Percentiles rank a stretch among this genome's conserved stretches.
Conservation (phyloP, 1,284 basidiomycete species). For the Tilletia caries region DNA sequence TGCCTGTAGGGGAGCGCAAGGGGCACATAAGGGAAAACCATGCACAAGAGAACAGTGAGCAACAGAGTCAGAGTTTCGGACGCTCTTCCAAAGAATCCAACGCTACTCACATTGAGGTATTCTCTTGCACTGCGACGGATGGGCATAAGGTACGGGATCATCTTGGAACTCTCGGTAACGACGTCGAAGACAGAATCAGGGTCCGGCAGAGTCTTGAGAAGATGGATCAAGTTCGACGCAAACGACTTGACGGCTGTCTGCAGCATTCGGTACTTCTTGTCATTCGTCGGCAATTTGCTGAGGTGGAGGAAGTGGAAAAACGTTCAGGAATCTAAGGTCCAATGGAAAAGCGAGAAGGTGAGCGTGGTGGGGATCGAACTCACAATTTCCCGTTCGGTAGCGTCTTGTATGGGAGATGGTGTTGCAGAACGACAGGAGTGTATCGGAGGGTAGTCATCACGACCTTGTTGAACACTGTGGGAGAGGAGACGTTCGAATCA, state of each 20-base stretch:
- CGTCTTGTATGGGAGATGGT: conserved; percentile 82
- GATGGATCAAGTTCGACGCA: conserved; percentile 43
- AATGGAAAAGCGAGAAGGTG: too few relatives aligned
- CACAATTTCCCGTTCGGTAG: conserved; percentile 69
- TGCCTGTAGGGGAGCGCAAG: conserved; percentile 69
- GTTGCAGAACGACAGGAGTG: conserved; percentile 80
- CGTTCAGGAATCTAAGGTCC: conserved; percentile 30
- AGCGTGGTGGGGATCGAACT: conserved; percentile 49
- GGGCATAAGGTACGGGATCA: conserved; percentile 47
- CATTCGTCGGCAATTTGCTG: conserved; percentile 64
- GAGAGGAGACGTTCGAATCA: not conserved
- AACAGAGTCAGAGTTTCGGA: not conserved
- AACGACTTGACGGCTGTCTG: conserved; percentile 79
- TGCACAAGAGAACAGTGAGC: too few relatives aligned
- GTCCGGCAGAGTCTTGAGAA: conserved; percentile 45
- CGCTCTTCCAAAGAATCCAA: not conserved
- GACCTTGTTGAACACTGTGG: conserved; percentile 74
- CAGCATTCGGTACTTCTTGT: conserved; percentile 61
- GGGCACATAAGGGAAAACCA: too few relatives aligned
- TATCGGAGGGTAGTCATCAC: conserved; percentile 82
- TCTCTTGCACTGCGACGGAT: conserved; percentile 37
- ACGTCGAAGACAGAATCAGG: conserved; percentile 61
- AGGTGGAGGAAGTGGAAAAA: not conserved
- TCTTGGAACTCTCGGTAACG: conserved; percentile 46
- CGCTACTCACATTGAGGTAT: conserved; percentile 34